Base-by-base conservation (phyloP, 805 yeast genomes). In the Metschnikowia vanudenii region DNA sequence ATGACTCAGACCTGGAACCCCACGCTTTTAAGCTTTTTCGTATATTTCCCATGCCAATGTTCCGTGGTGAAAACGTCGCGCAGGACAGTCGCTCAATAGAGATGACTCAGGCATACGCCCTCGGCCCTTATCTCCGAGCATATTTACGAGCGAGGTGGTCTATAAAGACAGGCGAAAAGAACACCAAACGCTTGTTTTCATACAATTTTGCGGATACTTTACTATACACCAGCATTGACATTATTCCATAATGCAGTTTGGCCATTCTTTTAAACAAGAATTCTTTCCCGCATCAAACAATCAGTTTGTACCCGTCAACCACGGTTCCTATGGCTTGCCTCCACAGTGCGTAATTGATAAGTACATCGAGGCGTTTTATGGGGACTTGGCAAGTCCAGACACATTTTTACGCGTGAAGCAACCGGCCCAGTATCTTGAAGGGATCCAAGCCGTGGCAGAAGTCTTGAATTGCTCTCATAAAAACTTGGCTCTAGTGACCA, bases 291-390 rank as follows among this genome's bases (percentile, higher is more conserved):
- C 60, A 13, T 65, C 80, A 11, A 75, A 65, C 28, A 55, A 67
- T 1, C 69, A 61, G 2, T 68, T 70, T 8, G 59, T 61, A 3
- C 77, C 79, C 13, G 74, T 82, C 37, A 84, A 84, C 61, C 83
- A 83, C 58, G 89, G 89, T 7, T 76, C 86, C 1, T 84, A 63
- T 56, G 90, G 89, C 1, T 64, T 75, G 1, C 68, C 76, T 3
- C 85, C 89, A 0, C 64, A 59, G 8, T 64, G 71, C 4, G 79
- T 83, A 1, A 16, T 53, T 18, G 53, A 52, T 32, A 41, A 39
- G 29, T 50, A 43, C 36, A 19, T 31, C 36, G 14, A 33, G 30
- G 42, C 43, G 10, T 26, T 46, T 14, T 52, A 52, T 9, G 39
- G 56, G 9, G 71, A 65, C 44, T 50, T 54, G 26, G 45, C 50